Evolutionary conservation across 306 rosid species (phyloP), one percentile per base, ranked within the genome.

Genomic region (Casuarina equisetifolia): DNA sequence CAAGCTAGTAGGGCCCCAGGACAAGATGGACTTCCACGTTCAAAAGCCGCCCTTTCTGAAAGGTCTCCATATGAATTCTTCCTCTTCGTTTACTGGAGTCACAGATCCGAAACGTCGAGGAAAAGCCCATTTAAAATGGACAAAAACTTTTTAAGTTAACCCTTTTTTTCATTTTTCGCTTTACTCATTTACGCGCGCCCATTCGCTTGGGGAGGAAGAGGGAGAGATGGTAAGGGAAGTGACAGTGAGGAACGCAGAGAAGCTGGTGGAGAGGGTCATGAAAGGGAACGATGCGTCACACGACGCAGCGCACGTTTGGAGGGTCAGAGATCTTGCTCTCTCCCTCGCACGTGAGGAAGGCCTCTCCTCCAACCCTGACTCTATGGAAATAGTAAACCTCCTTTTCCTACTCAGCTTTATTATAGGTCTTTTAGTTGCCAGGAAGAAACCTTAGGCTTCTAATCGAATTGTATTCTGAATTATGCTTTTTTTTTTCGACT

Each of bases 261-360:
- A 80, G 57, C 77, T 92, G 73, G 98, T 94, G 36, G 89, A 74
- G 83, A 84, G 74, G 74, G 57, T 75, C 16, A 94, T 92, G 97
- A 80, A 78, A 46, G 96, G 87, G 54, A 90, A 94, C 85, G 98
- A 92, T 25, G 93, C 97, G 8, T 94, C 98, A 3, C 98, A 92
- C 69, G 97, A 94, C 71, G 86, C 96, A 1, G 83, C 91, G 1
- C 98, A 94, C 48, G 98, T 92, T 5, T 89, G 85, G 89, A 86
- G 98, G 61, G 98, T 94, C 51, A 88, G 97, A 67, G 97, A 88
- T 66, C 93, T 90, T 71, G 97, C 96, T 46, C 91, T 94, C 62
- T 89, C 98, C 35, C 97, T 94, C 49, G 96, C 95, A 25, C 48
- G 77, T 0, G 96, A 92, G 61, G 93, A 91, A 80, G 91, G 88